Percentiles rank a stretch among this genome's conserved stretches.
Conservation (phyloP, 1,284 basidiomycete species). For the Puccinia novopanici region DNA sequence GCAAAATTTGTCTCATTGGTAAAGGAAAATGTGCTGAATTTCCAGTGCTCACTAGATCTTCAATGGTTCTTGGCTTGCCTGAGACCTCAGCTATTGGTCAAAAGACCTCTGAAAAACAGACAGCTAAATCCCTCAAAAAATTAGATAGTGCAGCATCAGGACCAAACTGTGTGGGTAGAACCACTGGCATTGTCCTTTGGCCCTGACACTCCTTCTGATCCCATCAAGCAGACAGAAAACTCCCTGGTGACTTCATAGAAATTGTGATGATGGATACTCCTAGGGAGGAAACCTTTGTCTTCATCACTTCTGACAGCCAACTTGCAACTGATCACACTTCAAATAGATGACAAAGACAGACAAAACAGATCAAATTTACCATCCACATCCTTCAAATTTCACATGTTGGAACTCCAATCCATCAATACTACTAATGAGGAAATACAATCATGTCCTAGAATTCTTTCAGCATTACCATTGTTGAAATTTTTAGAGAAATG, state of each 20-base stretch:
- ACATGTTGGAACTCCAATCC: not conserved
- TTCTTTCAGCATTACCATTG: too few species aligned
- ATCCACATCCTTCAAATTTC: not conserved
- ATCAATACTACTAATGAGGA: not conserved
- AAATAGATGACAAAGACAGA: not conserved
- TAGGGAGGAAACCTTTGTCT: not conserved
- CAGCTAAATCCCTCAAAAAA: not conserved
- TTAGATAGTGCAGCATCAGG: not conserved
- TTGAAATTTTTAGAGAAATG: too few species aligned
- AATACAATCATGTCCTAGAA: constrained; percentile 4
- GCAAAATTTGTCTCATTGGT: not conserved
- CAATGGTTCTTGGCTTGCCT: not conserved
- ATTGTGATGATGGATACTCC: not conserved
- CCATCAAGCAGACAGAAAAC: not conserved
- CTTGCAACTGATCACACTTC: not conserved
- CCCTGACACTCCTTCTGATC: too few species aligned
- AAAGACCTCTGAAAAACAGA: not conserved
- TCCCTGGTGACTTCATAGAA: not conserved
- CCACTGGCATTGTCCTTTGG: not conserved
- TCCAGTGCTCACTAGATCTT: not conserved
- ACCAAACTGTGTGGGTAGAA: not conserved
- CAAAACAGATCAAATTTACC: not conserved
- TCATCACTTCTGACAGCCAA: not conserved
- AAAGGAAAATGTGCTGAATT: not conserved
- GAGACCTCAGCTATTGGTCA: not conserved